phyloP scores from a whole-genome alignment of 352 stramenopile genomes.

The Globisporangium ultimum region DNA sequence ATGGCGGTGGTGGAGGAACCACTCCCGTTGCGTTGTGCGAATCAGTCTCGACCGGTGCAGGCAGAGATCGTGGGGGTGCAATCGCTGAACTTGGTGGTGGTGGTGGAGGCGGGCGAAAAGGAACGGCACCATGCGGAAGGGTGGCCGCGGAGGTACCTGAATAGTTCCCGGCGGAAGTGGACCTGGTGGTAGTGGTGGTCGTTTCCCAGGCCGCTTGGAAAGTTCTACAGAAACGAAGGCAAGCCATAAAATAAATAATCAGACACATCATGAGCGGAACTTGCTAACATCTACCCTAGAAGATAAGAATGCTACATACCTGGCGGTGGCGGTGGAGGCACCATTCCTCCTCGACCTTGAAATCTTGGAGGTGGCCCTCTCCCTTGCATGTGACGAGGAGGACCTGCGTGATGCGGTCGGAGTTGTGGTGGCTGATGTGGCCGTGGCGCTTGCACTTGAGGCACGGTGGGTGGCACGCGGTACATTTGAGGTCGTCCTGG shows the following conservation, averaged over 20 bases:
- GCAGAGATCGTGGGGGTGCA: constrained; percentile 15
- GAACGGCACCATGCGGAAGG: constrained; percentile 40
- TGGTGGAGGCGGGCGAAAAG: constrained; percentile 36
- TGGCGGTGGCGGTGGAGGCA: constrained; percentile 8
- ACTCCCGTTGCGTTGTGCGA: not conserved
- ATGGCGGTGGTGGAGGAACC: not conserved
- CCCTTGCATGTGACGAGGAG: constrained; percentile 1
- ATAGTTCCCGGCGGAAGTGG: constrained; percentile 59
- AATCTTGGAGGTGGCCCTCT: constrained; percentile 5
- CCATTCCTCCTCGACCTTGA: not conserved
- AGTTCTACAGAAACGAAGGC: not conserved
- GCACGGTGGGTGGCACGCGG: constrained; percentile 25
- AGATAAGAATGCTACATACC: not conserved
- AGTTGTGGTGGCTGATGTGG: constrained; percentile 12
- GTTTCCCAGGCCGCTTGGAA: constrained; percentile 48
- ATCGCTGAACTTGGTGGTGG: constrained; percentile 9
- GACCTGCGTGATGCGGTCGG: constrained; percentile 11
- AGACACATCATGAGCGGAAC: not conserved
- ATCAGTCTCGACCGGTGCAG: not conserved
- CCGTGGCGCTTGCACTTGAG: not conserved
- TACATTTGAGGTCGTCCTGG: constrained; percentile 65
- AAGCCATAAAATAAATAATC: not conserved
- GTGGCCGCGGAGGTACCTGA: constrained; percentile 50
- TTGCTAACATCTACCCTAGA: not conserved
- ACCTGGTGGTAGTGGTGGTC: constrained; percentile 46